Evolutionary conservation across 768 basidiomycete genomes (phyloP).

Genomic region (Crassisporium funariophilum): DNA sequence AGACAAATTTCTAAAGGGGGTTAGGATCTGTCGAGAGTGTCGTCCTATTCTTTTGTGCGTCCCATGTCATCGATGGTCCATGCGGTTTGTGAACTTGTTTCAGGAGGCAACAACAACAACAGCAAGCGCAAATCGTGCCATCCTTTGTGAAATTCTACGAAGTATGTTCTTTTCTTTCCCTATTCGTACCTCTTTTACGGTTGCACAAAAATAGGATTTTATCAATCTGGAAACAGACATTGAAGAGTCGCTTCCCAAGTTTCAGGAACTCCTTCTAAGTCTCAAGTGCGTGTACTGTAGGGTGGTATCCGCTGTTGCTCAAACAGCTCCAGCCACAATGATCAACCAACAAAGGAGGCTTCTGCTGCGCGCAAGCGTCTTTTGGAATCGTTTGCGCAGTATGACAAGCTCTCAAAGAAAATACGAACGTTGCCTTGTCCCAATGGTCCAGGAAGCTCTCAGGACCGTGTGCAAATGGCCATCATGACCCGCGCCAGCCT

Average conservation of each 20-base stretch:
- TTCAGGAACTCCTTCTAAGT: constrained; percentile 80
- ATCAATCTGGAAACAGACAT: constrained; percentile 83
- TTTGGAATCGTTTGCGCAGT: constrained; percentile 82
- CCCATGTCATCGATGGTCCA: neutral
- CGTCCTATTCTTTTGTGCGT: constrained; percentile 77
- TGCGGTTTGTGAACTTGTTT: constrained; percentile 7
- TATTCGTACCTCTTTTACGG: neutral
- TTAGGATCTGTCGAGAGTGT: constrained; percentile 86
- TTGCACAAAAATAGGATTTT: constrained; percentile 51
- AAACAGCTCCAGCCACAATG: constrained; percentile 31
- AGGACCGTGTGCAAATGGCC: constrained; percentile 83
- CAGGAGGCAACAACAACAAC: constrained; percentile 80
- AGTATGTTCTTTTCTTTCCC: constrained; percentile 37
- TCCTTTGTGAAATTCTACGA: constrained; percentile 72
- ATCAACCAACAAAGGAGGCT: constrained; percentile 68
- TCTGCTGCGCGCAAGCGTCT: constrained; percentile 75
- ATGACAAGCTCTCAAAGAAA: constrained; percentile 86
- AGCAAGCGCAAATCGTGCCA: constrained; percentile 61
- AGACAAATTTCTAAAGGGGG: constrained; percentile 85
- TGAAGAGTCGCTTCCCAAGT: constrained; percentile 82
- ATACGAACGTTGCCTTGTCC: constrained; percentile 74
- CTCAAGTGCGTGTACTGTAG: constrained; percentile 51
- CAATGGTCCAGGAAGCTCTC: constrained; percentile 64
- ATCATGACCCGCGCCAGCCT: constrained; percentile 73
- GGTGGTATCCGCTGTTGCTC: too few species aligned